Percentiles rank a stretch among this genome's conserved stretches.
Conservation (phyloP, 305 asterid genomes). For the Ilex paraguariensis region DNA sequence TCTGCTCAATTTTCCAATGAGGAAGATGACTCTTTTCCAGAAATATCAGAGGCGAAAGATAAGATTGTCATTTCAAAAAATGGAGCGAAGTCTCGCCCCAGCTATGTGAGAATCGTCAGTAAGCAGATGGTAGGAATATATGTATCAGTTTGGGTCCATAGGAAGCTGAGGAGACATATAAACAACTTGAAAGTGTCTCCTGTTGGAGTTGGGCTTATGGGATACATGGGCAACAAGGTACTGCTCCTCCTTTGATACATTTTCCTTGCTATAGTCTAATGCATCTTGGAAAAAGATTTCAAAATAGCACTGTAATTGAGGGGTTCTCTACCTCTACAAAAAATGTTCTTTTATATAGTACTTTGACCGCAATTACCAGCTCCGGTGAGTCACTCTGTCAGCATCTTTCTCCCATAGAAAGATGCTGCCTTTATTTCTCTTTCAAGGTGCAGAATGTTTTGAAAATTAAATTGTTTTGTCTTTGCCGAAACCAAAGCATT, state of each 20-base stretch:
- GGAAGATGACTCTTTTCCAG: conserved; percentile 48
- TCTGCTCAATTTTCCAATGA: conserved; percentile 37
- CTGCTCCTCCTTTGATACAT: conserved; percentile 8
- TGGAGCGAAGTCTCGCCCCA: conserved; percentile 25
- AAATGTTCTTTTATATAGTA: too few species aligned
- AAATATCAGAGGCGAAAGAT: conserved; percentile 22
- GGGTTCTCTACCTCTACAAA: too few species aligned
- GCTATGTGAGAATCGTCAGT: conserved; percentile 75
- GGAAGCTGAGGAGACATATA: conserved; percentile 67
- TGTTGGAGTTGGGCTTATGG: conserved; percentile 94
- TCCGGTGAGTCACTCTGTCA: too few species aligned
- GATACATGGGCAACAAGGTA: conserved; percentile 98
- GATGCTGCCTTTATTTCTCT: too few species aligned
- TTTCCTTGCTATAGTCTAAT: too few species aligned
- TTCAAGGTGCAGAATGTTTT: too few species aligned
- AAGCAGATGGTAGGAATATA: conserved; percentile 99
- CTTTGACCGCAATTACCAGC: too few species aligned
- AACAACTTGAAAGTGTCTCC: conserved; percentile 84
- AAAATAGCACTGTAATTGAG: too few species aligned
- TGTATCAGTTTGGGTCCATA: conserved; percentile 78
- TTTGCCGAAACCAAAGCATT: too few species aligned
- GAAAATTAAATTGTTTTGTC: too few species aligned
- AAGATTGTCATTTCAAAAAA: conserved; percentile 14
- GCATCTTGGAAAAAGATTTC: too few species aligned
- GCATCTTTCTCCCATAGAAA: too few species aligned